Conservation (phyloP, 208 protist genomes). For the Acanthamoeba culbertsoni region DNA sequence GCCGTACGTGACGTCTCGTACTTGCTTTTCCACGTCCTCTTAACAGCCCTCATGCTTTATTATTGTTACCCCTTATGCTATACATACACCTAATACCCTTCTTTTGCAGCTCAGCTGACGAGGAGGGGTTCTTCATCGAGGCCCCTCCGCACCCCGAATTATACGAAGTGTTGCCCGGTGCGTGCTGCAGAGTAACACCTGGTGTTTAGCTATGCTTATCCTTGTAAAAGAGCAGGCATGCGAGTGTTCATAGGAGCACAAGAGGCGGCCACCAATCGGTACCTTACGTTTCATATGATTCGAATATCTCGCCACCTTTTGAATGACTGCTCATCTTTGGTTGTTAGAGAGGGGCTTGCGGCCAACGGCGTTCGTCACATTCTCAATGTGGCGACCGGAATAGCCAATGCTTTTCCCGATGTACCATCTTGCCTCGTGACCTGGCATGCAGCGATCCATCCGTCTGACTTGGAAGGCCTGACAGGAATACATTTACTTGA, state of each 20-base stretch:
- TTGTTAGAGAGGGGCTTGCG: not conserved
- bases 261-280: constrained; percentile 31
- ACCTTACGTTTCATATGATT: too few species aligned
- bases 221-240: not conserved
- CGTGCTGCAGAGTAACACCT: not conserved
- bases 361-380: not conserved
- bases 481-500: not conserved
- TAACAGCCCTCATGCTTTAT: not conserved
- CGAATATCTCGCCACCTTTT: too few species aligned
- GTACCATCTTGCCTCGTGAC: not conserved
- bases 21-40: not conserved
- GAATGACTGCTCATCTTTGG: too few species aligned
- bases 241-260: not conserved
- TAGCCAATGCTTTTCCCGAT: not conserved
- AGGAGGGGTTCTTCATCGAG: constrained; percentile 23
- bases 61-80: not conserved
- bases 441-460: not conserved
- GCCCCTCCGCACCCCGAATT: constrained; percentile 2
- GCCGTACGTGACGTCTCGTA: not conserved
- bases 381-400: constrained; percentile 30
- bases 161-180: not conserved
- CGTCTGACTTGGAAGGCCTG: not conserved
- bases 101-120: not conserved
- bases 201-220: not conserved
- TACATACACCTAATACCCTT: not conserved